phyloP scores from a whole-genome alignment of 805 yeast genomes.

The Pichia paraexigua region DNA sequence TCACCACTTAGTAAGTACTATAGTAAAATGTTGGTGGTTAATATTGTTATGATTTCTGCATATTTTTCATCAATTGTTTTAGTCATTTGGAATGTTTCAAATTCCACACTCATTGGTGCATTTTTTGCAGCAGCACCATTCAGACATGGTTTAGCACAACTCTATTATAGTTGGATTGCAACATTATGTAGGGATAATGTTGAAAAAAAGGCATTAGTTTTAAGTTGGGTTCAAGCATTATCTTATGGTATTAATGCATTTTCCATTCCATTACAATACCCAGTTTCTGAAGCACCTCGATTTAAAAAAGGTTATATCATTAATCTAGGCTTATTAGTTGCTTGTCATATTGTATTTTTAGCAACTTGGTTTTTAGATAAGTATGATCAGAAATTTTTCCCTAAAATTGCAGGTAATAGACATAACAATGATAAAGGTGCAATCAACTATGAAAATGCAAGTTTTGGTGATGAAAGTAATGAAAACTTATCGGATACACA shows the following conservation, averaged over 20 bases:
- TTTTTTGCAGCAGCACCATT: slow-evolving; percentile 30
- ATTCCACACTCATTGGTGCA: slow-evolving; percentile 28
- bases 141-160: slow-evolving; percentile 15
- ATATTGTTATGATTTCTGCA: slow-evolving; percentile 2
- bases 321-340: slow-evolving; percentile 10
- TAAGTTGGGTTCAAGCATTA: slow-evolving; percentile 13
- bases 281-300: slow-evolving; percentile 11
- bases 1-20: slow-evolving; percentile 36
- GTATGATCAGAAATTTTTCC: slow-evolving; percentile 12
- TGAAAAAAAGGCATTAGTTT: slow-evolving; percentile 18
- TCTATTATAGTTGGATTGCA: slow-evolving; percentile 16
- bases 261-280: slow-evolving; percentile 18
- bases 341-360: slow-evolving; percentile 10
- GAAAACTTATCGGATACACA: background rate
- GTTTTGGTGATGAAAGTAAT: background rate
- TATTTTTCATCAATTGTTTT: slow-evolving; percentile 12
- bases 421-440: background rate
- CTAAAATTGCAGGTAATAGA: slow-evolving; percentile 15
- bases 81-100: slow-evolving; percentile 11
- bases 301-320: slow-evolving; percentile 14
- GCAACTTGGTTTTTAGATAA: slow-evolving; percentile 12
- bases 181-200: slow-evolving; percentile 16
- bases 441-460: background rate
- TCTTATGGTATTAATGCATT: slow-evolving; percentile 17
- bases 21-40: slow-evolving; percentile 14